Conservation (phyloP, 257 asterid genomes). For the Solanum raphanifolium region DNA sequence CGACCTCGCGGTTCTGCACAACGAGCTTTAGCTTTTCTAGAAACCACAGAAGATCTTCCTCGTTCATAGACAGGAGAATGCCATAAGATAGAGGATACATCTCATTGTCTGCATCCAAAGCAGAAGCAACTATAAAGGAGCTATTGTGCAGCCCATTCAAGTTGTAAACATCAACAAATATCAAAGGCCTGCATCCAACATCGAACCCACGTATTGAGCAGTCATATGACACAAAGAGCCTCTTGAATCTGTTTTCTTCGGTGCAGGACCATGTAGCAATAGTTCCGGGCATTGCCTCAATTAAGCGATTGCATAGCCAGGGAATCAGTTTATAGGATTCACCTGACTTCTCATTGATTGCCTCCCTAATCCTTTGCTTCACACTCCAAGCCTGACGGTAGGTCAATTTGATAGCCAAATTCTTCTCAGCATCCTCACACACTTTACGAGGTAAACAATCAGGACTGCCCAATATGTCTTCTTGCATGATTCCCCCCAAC, state of each 20-base stretch:
- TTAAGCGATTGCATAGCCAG: constrained; percentile 6
- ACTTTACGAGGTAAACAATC: constrained; percentile 1
- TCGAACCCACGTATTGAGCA: constrained; percentile 7
- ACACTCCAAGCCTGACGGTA: constrained; percentile 6
- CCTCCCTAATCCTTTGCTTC: neutral
- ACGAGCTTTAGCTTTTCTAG: neutral
- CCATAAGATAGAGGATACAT: constrained; percentile 7
- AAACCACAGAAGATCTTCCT: constrained; percentile 1
- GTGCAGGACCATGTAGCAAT: neutral
- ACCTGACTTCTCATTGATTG: constrained; percentile 2
- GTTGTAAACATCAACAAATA: constrained; percentile 5
- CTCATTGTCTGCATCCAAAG: constrained; percentile 2
- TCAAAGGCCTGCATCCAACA: constrained; percentile 3
- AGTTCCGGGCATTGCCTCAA: constrained; percentile 3
- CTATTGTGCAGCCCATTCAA: constrained; percentile 5
- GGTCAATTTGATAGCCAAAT: constrained; percentile 3
- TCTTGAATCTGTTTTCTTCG: constrained; percentile 3
- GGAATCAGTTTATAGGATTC: constrained; percentile 7
- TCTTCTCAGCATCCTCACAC: constrained; percentile 2
- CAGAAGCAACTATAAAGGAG: constrained; percentile 1
- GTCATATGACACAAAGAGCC: constrained; percentile 1
- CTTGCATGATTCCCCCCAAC: neutral
- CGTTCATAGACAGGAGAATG: neutral
- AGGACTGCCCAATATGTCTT: neutral
- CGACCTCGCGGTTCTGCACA: neutral